Base-by-base conservation (phyloP, 805 yeast species). In the Saccharomycopsis sp. region DNA sequence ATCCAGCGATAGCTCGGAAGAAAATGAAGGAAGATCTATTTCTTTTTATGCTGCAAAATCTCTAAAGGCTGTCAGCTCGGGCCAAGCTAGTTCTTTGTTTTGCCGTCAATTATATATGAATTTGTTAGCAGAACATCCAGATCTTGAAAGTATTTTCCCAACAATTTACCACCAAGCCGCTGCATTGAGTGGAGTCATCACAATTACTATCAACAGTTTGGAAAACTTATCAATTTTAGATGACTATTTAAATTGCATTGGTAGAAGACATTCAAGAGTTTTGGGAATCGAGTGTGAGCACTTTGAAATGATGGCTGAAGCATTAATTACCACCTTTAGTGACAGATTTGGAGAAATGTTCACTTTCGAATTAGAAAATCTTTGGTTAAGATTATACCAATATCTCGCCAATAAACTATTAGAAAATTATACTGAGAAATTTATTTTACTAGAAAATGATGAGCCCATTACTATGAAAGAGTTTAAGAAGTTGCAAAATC, bases 301-400 rank as follows among this genome's bases (percentile, higher is more conserved):
- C 52, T 76, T 72, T 48, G 72, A 73, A 51, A 54, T 70, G 34
- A 70, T 76, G 77, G 81, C 80, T 9, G 74, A 71, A 41, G 77
- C 79, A 0, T 59, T 76, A 36, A 67, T 76, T 40, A 67, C 66
- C 48, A 74, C 82, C 2, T 71, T 75, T 47, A 68, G 67, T 50
- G 77, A 73, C 52, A 55, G 81, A 47, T 72, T 72, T 13, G 52
- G 54, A 15, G 37, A 49, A 39, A 31, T 28, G 3, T 52, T 48
- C 40, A 42, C 51, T 4, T 44, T 46, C 3, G 48, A 49, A 14
- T 29, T 52, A 18, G 53, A 50, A 27, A 37, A 41, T 18, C 35
- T 49, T 3, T 60, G 63, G 63, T 39, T 49, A 18, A 52, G 46
- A 29, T 45, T 60, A 26, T 60, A 54, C 51, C 41, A 51, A 19